phyloP scores from a whole-genome alignment of 352 stramenopile genomes.

The Phytopythium ostracodes region DNA sequence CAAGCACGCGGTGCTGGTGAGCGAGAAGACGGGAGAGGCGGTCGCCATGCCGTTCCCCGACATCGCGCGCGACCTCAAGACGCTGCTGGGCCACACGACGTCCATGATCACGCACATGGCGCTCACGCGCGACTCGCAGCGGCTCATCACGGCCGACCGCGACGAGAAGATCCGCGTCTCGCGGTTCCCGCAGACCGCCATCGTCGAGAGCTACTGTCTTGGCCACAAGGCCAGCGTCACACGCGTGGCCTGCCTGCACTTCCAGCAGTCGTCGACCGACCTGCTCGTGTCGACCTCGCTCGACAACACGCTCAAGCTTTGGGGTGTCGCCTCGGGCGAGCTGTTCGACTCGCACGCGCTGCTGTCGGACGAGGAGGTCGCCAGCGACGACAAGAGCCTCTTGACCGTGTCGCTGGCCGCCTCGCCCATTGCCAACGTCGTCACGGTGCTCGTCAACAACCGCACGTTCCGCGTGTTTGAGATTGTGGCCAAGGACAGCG shows the following conservation, averaged over 20 bases:
- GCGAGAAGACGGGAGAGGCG: constrained; percentile 81
- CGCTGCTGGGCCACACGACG: constrained; percentile 77
- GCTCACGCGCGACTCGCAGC: constrained; percentile 40
- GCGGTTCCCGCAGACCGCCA: constrained; percentile 60
- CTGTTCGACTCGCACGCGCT: constrained; percentile 54
- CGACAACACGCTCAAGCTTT: constrained; percentile 83
- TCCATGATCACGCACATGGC: constrained; percentile 83
- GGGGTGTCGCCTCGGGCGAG: constrained; percentile 42
- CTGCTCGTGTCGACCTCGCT: constrained; percentile 70
- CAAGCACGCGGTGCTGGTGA: constrained; percentile 63
- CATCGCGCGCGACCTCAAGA: constrained; percentile 61
- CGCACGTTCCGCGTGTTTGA: constrained; percentile 47
- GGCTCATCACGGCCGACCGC: constrained; percentile 74
- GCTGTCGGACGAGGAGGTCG: constrained; percentile 24
- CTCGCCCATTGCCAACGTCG: constrained; percentile 48
- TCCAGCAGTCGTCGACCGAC: constrained; percentile 22
- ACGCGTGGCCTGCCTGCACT: constrained; percentile 38
- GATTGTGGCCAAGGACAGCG: constrained; percentile 26
- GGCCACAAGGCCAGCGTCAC: constrained; percentile 70
- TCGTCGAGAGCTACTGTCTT: constrained; percentile 84
- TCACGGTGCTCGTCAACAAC: constrained; percentile 53
- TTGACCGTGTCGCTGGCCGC: constrained; percentile 58
- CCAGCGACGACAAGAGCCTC: constrained; percentile 34
- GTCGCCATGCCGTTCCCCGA: constrained; percentile 74
- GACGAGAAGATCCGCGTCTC: constrained; percentile 87